These are phyloP conservation scores for Aureobasidium sp. DNA, from an alignment of 2,329 filamentous ascomycete genomes.

Conservation along the genomic window DNA sequence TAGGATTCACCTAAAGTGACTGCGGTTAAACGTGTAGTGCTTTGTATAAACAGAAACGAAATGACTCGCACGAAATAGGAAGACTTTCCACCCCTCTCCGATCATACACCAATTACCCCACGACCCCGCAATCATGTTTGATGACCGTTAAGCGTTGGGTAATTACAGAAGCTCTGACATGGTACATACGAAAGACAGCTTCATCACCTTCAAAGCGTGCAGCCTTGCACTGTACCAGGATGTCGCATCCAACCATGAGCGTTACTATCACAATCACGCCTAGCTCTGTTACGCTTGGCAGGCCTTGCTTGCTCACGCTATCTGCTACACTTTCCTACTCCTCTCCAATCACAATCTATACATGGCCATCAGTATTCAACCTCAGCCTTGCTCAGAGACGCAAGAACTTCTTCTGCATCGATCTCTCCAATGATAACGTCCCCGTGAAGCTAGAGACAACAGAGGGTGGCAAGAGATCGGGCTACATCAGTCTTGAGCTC, in stretches of 20 bases:
- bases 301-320: background rate
- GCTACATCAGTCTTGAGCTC: background rate
- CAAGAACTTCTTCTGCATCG: constrained; percentile 14
- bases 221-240: background rate
- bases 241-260: background rate
- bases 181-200: too few species aligned
- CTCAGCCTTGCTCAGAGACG: constrained; percentile 11
- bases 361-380: constrained; percentile 14
- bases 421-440: background rate
- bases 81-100: too few species aligned
- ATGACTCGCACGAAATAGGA: too few species aligned
- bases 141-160: too few species aligned
- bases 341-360: constrained; percentile 15
- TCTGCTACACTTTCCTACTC: constrained; percentile 19
- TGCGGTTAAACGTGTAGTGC: too few species aligned
- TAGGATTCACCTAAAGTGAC: too few species aligned
- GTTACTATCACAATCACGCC: background rate
- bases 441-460: background rate
- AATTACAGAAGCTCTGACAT: too few species aligned
- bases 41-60: too few species aligned
- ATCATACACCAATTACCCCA: too few species aligned
- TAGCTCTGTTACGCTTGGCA: background rate
- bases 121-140: too few species aligned
- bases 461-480: background rate
- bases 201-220: too few species aligned